Base-by-base conservation (phyloP, 2,329 filamentous ascomycete genomes). In the Pezicula rhizophila region DNA sequence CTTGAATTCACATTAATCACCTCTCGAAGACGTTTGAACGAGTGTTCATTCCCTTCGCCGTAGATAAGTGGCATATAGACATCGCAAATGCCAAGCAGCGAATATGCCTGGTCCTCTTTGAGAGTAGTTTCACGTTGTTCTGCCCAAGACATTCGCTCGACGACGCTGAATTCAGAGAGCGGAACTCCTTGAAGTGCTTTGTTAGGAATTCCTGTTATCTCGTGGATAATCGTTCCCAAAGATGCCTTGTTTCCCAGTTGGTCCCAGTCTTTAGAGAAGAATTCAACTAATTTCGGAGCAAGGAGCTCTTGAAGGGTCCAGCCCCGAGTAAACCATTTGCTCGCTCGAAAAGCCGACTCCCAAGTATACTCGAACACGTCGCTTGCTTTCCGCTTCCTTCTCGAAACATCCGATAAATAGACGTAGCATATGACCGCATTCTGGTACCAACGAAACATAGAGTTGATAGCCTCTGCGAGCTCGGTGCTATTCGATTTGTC, bases 11-110 rank as follows among this genome's bases (percentile, higher is more conserved):
- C 52, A 12, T 55, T 23, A 14, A 72, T 69, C 33, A 68, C 64
- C 15, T 63, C 54, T 17, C 67, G 65, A 0, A 71, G 52, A 7
- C 68, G 57, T 0, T 42, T 17, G n/a, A 70, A 66, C 0, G 69
- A 64, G 0, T 59, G 60, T 0, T 55, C 56, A 0, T 12, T 1
- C 0, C 66, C 65, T 42, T 70, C 66, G 1, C 71, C 69, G 42
- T 75, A 75, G 0, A 74, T 46, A 4, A 73, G 53, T 0, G 70
- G 65, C 66, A 75, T 72, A 33, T 69, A 65, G 20, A 75, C 61
- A 1, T 61, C 60, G 26, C 75, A 75, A 0, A 75, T 62, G 0
- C 72, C 72, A 3, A 75, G 50, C 0, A 75, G 57, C 10, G 64
- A 72, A 37, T 75, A 75, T 0, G 70, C 70, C n/a, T 63, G 62